These are phyloP conservation scores for Papiliotrema laurentii DNA, from an alignment of 1,284 basidiomycete species.

Conservation along the genomic window DNA sequence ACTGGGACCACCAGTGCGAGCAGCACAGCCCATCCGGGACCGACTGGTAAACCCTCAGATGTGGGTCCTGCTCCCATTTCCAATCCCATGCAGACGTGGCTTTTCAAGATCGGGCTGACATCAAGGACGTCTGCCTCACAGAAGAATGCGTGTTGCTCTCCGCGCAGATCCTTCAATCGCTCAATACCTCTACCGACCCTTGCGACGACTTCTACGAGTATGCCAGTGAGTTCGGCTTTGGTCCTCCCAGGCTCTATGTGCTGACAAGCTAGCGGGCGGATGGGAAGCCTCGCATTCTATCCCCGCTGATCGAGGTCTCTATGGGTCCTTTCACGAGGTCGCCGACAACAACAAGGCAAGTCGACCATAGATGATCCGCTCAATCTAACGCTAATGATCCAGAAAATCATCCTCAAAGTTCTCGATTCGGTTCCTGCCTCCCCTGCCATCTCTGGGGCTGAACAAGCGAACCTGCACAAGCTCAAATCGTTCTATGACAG, in stretches of 20 bases:
- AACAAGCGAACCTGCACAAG: conserved; percentile 68
- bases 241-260: not conserved
- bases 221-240: conserved; percentile 59
- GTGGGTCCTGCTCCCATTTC: conserved; percentile 20
- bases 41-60: conserved; percentile 35
- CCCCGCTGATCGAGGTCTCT: conserved; percentile 73
- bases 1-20: conserved; percentile 37
- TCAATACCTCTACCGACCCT: conserved; percentile 81
- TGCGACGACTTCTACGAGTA: conserved; percentile 95
- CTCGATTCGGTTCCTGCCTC: conserved; percentile 40
- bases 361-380: not conserved
- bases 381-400: not conserved
- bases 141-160: conserved; percentile 78
- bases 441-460: conserved; percentile 42
- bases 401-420: conserved; percentile 48
- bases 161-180: conserved; percentile 70
- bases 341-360: conserved; percentile 46
- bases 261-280: conserved; percentile 55
- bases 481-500: conserved; percentile 74
- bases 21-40: conserved; percentile 22
- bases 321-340: conserved; percentile 50
- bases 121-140: conserved; percentile 65
- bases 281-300: conserved; percentile 77
- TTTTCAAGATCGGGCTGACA: conserved; percentile 8
- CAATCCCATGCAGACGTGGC: too few relatives aligned